Evolutionary conservation across 371 early-diverging fungal genomes (phyloP).

Genomic region (Coemansia sp.): DNA sequence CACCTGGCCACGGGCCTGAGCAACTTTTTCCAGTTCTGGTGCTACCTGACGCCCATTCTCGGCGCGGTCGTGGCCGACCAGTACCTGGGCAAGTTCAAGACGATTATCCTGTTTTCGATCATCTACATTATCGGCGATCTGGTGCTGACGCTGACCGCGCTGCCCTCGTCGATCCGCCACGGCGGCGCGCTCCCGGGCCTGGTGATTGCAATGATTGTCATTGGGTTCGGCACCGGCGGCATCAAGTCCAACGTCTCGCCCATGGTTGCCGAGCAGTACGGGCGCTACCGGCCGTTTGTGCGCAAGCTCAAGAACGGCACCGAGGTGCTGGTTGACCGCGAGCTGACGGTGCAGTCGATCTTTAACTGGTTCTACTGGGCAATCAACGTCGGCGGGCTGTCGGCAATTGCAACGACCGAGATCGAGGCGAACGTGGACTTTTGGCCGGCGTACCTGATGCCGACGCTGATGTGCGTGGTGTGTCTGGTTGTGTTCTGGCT

Average conservation of each 20-base stretch:
- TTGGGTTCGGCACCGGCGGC: constrained; percentile 87
- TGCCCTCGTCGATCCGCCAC: constrained; percentile 59
- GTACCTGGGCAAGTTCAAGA: constrained; percentile 79
- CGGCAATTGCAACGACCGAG: constrained; percentile 48
- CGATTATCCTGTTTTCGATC: constrained; percentile 67
- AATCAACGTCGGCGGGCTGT: constrained; percentile 76
- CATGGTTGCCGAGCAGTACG: constrained; percentile 74
- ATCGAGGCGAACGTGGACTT: constrained; percentile 55
- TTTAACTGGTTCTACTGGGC: constrained; percentile 84
- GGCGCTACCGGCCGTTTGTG: constrained; percentile 55
- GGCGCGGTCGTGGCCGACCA: constrained; percentile 83
- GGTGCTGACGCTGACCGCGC: constrained; percentile 66
- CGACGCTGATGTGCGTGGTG: constrained; percentile 67
- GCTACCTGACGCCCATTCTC: constrained; percentile 78
- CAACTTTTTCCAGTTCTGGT: constrained; percentile 80
- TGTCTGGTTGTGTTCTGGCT: constrained; percentile 59
- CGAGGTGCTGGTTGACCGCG: constrained; percentile 60
- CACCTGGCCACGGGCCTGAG: constrained; percentile 63
- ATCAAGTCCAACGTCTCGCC: constrained; percentile 81
- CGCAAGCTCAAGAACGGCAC: constrained; percentile 55
- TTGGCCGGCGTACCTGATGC: constrained; percentile 69
- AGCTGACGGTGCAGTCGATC: constrained; percentile 60
- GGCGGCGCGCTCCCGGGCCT: constrained; percentile 68
- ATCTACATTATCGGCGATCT: constrained; percentile 71
- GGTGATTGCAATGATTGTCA: constrained; percentile 65